Base-by-base conservation (phyloP, 495 filamentous ascomycete genomes). In the Lasiosphaeria miniovina region DNA sequence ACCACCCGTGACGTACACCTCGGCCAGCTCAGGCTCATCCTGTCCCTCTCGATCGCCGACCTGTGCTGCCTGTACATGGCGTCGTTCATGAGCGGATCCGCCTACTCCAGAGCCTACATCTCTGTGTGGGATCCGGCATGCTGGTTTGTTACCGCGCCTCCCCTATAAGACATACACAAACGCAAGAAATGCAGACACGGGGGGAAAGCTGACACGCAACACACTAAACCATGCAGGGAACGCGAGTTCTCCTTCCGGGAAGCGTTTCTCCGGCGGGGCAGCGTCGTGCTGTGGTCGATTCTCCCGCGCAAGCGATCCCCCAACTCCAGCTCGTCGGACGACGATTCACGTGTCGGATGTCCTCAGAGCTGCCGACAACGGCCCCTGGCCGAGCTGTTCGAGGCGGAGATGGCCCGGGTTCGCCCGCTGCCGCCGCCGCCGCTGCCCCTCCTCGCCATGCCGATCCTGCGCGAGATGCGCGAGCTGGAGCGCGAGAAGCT, bases 11-110 rank as follows among this genome's bases (percentile, higher is more conserved):
- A 41, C 4, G 17, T 51, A 0, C 65, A 71, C 1, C 46, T 52
- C 0, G n/a, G 41, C 4, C 71, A 72, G 51, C 35, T 58, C 5
- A 57, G 36, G 4, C 65, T 65, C 24, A 61, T 75, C 3, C 6
- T n/a, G 0, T 54, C 50, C 10, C 59, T 74, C 1, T 34, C 61
- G 0, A 48, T 61, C 0, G 40, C 61, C 8, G 65, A 73, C 0
- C 7, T 74, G 11, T 66, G 59, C 2, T 64, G 65, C n/a, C 35
- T 76, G 0, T 60, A 49, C 36, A 62, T 54, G 6, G 34, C 72
- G 0, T 2, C 65, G 4, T n/a, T 45, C 4, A 24, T 67, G 10
- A 54, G 45, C 0, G 60, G 57, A 35, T 40, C 56, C 33, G 60
- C 65, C 0, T 69, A 67, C 32, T 36, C 40, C 2, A 11, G 9